A percentile compares a stretch with the other conserved stretches of the same genome.
Evolutionary conservation across 805 yeast species (phyloP).

Genomic region (Diddensiella caesifluorescens): DNA sequence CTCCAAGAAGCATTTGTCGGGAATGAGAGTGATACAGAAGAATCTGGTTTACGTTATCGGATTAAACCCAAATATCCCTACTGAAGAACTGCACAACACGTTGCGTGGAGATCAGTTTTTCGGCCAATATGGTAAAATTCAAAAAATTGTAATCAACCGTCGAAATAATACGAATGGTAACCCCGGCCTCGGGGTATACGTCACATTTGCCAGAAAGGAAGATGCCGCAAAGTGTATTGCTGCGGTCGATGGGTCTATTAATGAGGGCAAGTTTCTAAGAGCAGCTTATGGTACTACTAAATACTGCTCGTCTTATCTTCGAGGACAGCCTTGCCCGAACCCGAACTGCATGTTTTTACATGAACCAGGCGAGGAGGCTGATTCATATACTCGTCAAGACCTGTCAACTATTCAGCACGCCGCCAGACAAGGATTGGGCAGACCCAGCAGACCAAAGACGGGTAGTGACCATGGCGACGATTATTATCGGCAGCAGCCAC

Average conservation of each 20-base stretch:
- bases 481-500: constrained; percentile 5
- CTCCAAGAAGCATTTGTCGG: constrained; percentile 79
- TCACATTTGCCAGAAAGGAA: constrained; percentile 86
- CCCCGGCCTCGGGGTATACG: constrained; percentile 91
- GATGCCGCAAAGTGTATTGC: constrained; percentile 93
- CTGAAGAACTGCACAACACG: constrained; percentile 78
- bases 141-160: constrained; percentile 85
- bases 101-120: constrained; percentile 87
- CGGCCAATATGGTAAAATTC: constrained; percentile 97
- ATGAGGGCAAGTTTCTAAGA: constrained; percentile 82
- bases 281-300: constrained; percentile 99
- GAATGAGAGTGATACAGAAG: constrained; percentile 97
- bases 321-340: constrained; percentile 96
- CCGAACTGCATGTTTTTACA: constrained; percentile 98
- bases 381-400: constrained; percentile 86
- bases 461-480: constrained; percentile 8
- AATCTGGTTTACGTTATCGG: constrained; percentile 96
- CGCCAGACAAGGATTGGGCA: constrained; percentile 28
- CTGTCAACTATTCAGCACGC: constrained; percentile 60
- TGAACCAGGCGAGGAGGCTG: constrained; percentile 99
- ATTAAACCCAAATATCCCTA: constrained; percentile 76
- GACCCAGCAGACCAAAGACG: constrained; percentile 5
- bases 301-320: constrained; percentile 90
- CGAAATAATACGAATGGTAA: constrained; percentile 55
- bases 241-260: constrained; percentile 85